Conservation (phyloP, 78 protist genomes). For the Planoprotostelium fungivorum region DNA sequence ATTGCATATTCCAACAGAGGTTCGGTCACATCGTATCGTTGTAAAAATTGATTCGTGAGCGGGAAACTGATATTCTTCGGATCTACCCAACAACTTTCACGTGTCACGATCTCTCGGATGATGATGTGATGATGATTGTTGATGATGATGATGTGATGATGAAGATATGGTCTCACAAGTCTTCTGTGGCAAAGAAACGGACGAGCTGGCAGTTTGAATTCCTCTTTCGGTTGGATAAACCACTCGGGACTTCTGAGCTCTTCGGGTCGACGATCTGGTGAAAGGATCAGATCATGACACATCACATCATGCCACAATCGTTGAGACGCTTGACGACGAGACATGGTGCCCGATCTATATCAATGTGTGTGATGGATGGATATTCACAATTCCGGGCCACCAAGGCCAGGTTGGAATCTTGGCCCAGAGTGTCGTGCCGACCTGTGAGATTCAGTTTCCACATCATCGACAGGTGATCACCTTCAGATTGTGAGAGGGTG, state of each 20-base stretch:
- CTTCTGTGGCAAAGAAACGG: not conserved
- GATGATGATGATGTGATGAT: not conserved
- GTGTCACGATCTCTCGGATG: not conserved
- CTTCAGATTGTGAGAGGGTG: too few species aligned
- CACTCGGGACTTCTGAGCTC: not conserved
- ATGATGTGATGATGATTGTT: not conserved
- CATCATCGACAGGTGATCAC: too few species aligned
- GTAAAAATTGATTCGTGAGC: not conserved
- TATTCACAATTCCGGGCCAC: not conserved
- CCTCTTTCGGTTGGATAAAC: too few species aligned
- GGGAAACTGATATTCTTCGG: not conserved
- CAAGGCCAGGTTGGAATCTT: not conserved
- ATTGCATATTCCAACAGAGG: not conserved
- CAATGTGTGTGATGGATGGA: not conserved
- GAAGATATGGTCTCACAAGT: not conserved
- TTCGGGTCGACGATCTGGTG: not conserved
- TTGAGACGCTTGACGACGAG: not conserved
- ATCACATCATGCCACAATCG: not conserved
- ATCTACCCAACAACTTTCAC: not conserved
- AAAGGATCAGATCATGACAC: not conserved
- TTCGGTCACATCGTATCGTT: not conserved
- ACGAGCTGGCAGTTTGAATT: not conserved
- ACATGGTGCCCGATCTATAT: not conserved
- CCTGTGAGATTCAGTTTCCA: too few species aligned
- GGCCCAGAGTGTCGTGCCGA: not conserved